Conservation (phyloP, 78 protist genomes). For the Dictyostelium capitatum region DNA sequence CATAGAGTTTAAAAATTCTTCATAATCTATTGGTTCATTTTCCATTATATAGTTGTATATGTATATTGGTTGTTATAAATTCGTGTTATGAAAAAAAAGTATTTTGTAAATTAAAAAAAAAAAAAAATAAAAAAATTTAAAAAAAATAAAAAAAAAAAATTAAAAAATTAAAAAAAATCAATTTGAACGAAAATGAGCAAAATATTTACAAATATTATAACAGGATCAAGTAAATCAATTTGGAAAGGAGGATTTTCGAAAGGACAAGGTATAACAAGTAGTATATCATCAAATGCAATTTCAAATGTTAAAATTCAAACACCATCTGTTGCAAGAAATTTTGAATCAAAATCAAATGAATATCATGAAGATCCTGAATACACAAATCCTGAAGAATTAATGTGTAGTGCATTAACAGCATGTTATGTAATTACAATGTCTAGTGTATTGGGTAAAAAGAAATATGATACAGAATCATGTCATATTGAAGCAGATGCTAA, state of each 20-base stretch:
- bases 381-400: constrained; percentile 60
- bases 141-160: no score
- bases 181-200: neutral
- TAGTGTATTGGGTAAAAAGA: neutral
- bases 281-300: neutral
- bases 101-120: no score
- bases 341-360: neutral
- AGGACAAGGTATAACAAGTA: neutral
- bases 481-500: constrained; percentile 33
- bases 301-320: neutral
- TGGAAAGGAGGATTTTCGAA: neutral
- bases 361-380: neutral
- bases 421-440: constrained; percentile 43
- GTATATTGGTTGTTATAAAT: no score
- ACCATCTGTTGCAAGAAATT: neutral
- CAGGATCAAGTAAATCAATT: neutral
- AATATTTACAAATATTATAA: neutral
- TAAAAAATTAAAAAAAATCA: no score
- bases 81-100: no score
- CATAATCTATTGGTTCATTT: constrained; percentile 67
- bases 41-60: constrained; percentile 15
- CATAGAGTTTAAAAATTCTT: constrained; percentile 69
- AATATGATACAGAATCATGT: neutral
- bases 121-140: no score
- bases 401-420: constrained; percentile 37